Evolutionary conservation across 345 rosid genomes (phyloP), one percentile per base, ranked within the genome.

Genomic region (Stellera chamaejasme): DNA sequence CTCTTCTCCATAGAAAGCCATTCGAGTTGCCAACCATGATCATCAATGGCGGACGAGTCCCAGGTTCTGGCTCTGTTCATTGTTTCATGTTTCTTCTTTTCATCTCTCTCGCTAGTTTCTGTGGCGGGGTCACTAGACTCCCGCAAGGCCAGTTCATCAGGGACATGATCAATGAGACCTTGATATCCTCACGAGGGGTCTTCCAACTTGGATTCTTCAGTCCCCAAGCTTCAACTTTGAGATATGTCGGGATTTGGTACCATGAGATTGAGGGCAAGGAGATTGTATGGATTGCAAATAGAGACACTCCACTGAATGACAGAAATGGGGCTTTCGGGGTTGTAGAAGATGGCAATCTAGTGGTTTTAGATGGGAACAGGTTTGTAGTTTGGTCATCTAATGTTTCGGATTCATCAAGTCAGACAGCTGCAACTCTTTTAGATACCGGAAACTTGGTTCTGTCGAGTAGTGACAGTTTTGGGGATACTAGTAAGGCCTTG

Each of bases 221-320:
- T 43, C 82, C 81, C 2, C 71, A 27, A 10, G 59, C 60, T 27
- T 75, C 91, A 5, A 62, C 68, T 1, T 63, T 47, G 4, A 58
- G 88, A 51, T 86, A 75, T 62, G 64, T 86, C 2, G 95, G 97
- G 13, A 79, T 89, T 5, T 66, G 92, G 88, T 89, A 82, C 63
- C 43, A 73, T 69, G 59, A 69, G 52, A 67, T 60, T 50, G 72
- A 73, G 11, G 66, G 50, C 2, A 49, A 42, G 14, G 25, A 84
- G 1, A 60, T 75, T 27, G 74, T 83, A 1, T 86, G 97, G 95
- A 78, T 86, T 8, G 97, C 95, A 10, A 89, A 89, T 55, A 72
- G 88, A 69, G 77, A 76, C 2, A 61, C 0, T 2, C 84, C 97
- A 4, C 54, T 90, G 12, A 57, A 69, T 5, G 77, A 65, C 45